Evolutionary conservation across 208 protist species (phyloP), one percentile per base, ranked within the genome.

Genomic region (Leishmania tropica): DNA sequence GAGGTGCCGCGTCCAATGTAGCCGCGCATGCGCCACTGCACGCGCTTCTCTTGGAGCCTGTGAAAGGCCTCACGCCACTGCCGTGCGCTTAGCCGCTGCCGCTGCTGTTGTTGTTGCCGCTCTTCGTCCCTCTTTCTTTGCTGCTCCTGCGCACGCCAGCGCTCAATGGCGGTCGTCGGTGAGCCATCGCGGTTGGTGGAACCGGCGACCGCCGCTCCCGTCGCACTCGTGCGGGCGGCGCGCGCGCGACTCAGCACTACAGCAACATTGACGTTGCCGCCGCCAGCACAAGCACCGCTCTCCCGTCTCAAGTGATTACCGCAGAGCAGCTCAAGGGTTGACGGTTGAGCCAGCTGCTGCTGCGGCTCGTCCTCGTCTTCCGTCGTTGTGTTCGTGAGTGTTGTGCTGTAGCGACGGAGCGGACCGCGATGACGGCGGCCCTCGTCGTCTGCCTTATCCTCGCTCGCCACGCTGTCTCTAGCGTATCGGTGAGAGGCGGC

Each of bases 1-100:
- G 82, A 90, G 35, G 87, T 85, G 48, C 87, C 87, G 28, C 85
- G 85, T 10, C 87, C 87, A 45, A 90, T 90, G 40, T 86, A 77
- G 45, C 80, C 81, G 11, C 83, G 67, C 60, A 82, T 64, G 19
- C n/a, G 79, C 87, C 87, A 90, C 37, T 51, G 42, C 62, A 90
- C 42, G 17, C 67, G 53, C 53, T 88, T 81, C 47, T 85, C 78
- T 64, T 83, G 79, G n/a, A 90, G 79, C 15, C 82, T 75, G 31
- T 64, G 73, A 47, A 89, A 80, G 17, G 85, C 84, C 24, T 82
- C 76, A 10, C 75, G 78, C 81, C 81, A 85, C 70, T 83, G 85
- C 75, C 77, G 76, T 3, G 74, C 67, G 24, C 70, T 75, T 13
- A 81, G 76, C 6, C 70, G 60, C 13, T 37, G 40, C 24, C 48